Conservation (phyloP, 345 rosid species). For the Pistacia integerrima region DNA sequence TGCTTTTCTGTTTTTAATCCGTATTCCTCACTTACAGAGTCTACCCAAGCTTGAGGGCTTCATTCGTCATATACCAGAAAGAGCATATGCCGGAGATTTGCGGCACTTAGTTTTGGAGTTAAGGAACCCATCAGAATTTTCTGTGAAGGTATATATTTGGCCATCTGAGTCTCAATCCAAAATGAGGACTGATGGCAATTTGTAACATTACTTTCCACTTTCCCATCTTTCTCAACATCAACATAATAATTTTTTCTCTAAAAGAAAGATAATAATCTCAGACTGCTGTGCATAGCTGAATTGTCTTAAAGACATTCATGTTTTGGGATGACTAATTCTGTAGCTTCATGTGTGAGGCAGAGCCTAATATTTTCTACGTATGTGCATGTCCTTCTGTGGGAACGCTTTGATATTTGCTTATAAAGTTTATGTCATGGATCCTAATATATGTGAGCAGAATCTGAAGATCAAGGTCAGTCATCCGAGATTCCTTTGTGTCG, state of each 20-base stretch:
- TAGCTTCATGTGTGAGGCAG: not conserved
- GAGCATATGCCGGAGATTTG: slow-evolving; percentile 76
- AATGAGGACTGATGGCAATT: slow-evolving; percentile 5
- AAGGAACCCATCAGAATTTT: slow-evolving; percentile 65
- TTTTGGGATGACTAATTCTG: not conserved
- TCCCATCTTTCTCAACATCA: not conserved
- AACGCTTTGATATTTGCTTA: slow-evolving; percentile 3
- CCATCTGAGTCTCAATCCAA: slow-evolving; percentile 5
- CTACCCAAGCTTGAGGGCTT: slow-evolving; percentile 89
- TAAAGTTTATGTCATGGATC: slow-evolving; percentile 4
- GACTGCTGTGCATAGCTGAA: no score
- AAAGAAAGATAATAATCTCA: no score
- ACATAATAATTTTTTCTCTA: no score
- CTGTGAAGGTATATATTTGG: slow-evolving; percentile 63
- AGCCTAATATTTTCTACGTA: slow-evolving; percentile 12
- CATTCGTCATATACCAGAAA: slow-evolving; percentile 61
- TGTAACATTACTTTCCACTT: not conserved
- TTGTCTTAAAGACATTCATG: not conserved
- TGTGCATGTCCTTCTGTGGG: slow-evolving; percentile 13
- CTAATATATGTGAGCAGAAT: slow-evolving; percentile 54
- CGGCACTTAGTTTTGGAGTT: slow-evolving; percentile 71
- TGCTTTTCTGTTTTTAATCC: not conserved
- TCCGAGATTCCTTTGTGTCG: slow-evolving; percentile 73
- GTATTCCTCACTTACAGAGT: slow-evolving; percentile 43
- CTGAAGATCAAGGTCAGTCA: slow-evolving; percentile 91